A percentile compares a stretch with the other conserved stretches of the same genome.
Conservation (phyloP, 202 grass and related monocot genomes). For the Panicum hallii region DNA sequence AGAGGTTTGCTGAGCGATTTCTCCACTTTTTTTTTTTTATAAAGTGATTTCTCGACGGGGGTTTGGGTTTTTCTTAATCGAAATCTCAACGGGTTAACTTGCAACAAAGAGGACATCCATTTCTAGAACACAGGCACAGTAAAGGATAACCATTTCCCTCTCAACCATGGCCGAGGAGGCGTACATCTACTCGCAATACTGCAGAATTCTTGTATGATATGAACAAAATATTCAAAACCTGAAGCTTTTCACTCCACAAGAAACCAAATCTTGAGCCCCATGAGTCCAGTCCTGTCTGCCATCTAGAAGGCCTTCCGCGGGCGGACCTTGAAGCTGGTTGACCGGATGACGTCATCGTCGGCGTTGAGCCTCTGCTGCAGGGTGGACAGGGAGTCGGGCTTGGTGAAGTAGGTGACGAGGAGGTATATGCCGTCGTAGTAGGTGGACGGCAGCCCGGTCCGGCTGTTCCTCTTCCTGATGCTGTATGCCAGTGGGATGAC, state of each 20-base stretch:
- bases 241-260: constrained; percentile 10
- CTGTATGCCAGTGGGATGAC: constrained; percentile 85
- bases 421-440: constrained; percentile 94
- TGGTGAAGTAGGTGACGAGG: constrained; percentile 91
- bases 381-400: constrained; percentile 69
- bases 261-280: background rate
- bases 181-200: background rate
- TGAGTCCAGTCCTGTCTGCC: too few species aligned
- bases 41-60: too few species aligned
- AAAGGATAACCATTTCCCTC: background rate
- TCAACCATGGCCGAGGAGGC: constrained; percentile 1
- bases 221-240: constrained; percentile 19
- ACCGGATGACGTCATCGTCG: constrained; percentile 83
- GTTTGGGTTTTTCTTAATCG: too few species aligned
- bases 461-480: constrained; percentile 84
- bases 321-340: constrained; percentile 68
- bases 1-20: too few species aligned
- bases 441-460: constrained; percentile 70
- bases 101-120: background rate
- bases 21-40: too few species aligned
- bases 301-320: constrained; percentile 61
- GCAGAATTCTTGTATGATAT: constrained; percentile 39
- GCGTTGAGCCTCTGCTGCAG: constrained; percentile 64
- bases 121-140: background rate
- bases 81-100: background rate